Base-by-base conservation (phyloP, 306 rosid species). In the Spatholobus suberectus region DNA sequence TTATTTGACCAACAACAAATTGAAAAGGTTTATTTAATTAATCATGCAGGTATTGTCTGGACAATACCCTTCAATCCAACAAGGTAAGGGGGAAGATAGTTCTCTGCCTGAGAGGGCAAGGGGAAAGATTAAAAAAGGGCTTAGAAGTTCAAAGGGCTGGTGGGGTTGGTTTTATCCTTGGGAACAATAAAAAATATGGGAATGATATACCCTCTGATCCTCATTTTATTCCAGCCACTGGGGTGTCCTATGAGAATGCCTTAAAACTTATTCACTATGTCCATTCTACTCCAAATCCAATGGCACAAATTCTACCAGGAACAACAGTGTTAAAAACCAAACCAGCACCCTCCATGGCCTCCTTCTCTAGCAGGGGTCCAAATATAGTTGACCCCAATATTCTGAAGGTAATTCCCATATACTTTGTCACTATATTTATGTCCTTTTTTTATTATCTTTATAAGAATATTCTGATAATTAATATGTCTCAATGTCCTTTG, bases 311-410 rank as follows among this genome's bases (percentile, higher is more conserved):
- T 70, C 46, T 89, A 27, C 91, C 93, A 2, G 98, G 89, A 23
- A 84, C 5, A 79, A 95, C 99, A 6, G 77, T 88, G 21, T 35
- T 93, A 6, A 55, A 88, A 21, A 71, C 91, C 15, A 93, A 85
- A 82, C 97, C 99, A 70, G 99, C 99, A 57, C 99, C 99, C 23
- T 83, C 73, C 76, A 83, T 95, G 90, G 89, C 99, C 41, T 27
- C 85, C 23, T 95, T 95, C 88, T 71, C 92, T 44, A 93, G 98
- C 41, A 87, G 99, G 85, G 98, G 99, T 82, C 99, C 99, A n/a
- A 95, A 92, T 75, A 29, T 81, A 29, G 43, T 95, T 78, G 98
- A 95, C 52, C 96, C 93, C 34, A 87, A 84, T 70, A 81, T 95
- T 81, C 91, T 95, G 37, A 95, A 95, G 97, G 98, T 92, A 46